Conservation (phyloP, 2,329 filamentous ascomycete genomes). For the Monosporascus cannonballus region DNA sequence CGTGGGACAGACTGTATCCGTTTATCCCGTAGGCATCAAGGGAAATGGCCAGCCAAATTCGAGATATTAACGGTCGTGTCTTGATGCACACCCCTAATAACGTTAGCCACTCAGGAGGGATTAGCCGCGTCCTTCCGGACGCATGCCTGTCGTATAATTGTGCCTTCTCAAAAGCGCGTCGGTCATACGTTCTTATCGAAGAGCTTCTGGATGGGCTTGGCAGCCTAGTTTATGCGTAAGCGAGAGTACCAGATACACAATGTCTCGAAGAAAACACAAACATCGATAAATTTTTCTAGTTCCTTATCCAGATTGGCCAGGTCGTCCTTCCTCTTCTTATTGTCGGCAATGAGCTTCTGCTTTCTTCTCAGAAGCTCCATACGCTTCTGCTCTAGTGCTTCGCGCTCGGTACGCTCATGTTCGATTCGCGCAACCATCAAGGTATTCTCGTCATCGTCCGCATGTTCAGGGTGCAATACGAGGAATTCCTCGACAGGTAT, state of each 20-base stretch:
- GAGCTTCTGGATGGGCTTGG: conserved; percentile 80
- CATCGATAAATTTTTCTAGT: conserved; percentile 89
- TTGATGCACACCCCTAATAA: no score
- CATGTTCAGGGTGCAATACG: conserved; percentile 65
- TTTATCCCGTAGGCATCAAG: no score
- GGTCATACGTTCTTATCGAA: conserved; percentile 58
- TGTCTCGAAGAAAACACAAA: conserved; percentile 35
- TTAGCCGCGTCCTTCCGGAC: no score
- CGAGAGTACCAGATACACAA: conserved; percentile 11
- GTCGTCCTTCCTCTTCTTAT: conserved; percentile 91
- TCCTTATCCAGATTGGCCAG: conserved; percentile 86
- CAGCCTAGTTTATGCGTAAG: conserved; percentile 49
- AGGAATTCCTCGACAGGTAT: conserved; percentile 82
- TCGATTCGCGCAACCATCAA: conserved; percentile 88
- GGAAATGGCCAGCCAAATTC: no score
- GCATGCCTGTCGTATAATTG: no score
- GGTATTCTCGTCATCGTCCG: conserved; percentile 66
- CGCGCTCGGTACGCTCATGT: conserved; percentile 79
- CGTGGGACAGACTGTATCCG: no score
- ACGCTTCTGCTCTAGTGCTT: conserved; percentile 77
- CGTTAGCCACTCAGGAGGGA: no score
- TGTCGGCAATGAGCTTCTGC: conserved; percentile 59
- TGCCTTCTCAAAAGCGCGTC: background rate
- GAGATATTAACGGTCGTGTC: no score
- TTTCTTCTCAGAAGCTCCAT: conserved; percentile 66